Base-by-base conservation (phyloP, 1,139 yeast genomes). In the Zygosaccharomyces sapae region DNA sequence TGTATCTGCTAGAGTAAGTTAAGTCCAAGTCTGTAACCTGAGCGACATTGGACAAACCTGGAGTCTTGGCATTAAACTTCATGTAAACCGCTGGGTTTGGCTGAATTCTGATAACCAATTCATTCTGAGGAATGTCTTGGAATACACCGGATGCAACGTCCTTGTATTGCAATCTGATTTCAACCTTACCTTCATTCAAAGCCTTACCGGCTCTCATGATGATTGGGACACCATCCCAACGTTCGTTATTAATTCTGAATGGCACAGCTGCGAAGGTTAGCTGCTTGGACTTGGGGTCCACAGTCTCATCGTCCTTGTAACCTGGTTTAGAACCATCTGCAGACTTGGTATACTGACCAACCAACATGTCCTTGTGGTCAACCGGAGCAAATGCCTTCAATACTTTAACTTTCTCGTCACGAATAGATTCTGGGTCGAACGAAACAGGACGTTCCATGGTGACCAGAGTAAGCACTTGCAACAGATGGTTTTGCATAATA, bases 161-260 rank as follows among this genome's bases (percentile, higher is more conserved):
- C 70, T 84, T 88, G 74, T 85, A 92, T 73, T 92, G 97, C 55
- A 94, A 74, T 69, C 97, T 80, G 55, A 94, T 83, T 72, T 94
- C 98, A 48, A 92, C 98, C 74, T 89, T 86, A 49, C 89, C 84
- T 63, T 85, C 92, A 63, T 89, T 87, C 51, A 90, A 74, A 12
- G 97, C 97, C 72, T 92, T 92, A 63, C 99, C 99, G 19, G 97
- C 98, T 71, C 96, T 81, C 74, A 92, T 74, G 46, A 92, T 85
- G 64, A 92, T 81, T 48, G 99, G 99, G 43, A 92, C 97, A 60
- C 97, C 97, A 56, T 86, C 92, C 99, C 99, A 92, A 67, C 97
- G 81, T 70, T 90, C 97, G 68, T 89, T 94, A 62, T 82, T 75
- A 65, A 92, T 86, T 54, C 80, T 73, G 56, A 90, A 66, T 18